Conservation (phyloP, 163 green algal genomes). For the Chlamydomonas reinhardtii region DNA sequence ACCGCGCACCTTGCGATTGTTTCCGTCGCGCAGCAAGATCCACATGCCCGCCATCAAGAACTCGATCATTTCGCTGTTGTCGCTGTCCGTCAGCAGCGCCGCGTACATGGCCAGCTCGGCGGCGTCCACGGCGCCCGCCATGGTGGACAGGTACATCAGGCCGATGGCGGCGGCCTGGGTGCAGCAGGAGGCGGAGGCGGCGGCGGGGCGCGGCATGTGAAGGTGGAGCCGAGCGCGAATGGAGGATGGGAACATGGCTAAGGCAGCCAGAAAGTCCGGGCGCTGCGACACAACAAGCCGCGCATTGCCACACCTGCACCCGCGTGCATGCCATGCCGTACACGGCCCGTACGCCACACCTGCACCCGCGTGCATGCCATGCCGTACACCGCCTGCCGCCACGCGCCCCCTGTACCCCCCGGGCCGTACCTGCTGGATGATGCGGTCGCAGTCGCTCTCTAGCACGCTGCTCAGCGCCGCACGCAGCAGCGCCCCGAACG, state of each 20-base stretch:
- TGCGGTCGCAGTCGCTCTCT: slow-evolving; percentile 68
- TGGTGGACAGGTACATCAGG: slow-evolving; percentile 85
- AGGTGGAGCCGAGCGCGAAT: too few species aligned
- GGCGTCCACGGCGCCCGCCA: slow-evolving; percentile 69
- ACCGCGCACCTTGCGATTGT: slow-evolving; percentile 66
- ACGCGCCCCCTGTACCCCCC: not conserved
- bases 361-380: too few species aligned
- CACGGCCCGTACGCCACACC: too few species aligned
- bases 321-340: too few species aligned
- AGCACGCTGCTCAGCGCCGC: slow-evolving; percentile 70
- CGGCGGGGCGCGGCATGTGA: too few species aligned
- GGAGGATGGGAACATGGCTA: too few species aligned
- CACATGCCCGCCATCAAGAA: slow-evolving; percentile 81
- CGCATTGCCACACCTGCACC: too few species aligned
- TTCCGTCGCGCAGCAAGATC: slow-evolving; percentile 79
- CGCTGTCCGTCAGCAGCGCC: slow-evolving; percentile 73
- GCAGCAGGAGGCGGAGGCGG: not conserved
- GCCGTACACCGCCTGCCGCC: not conserved
- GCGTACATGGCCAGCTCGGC: slow-evolving; percentile 77
- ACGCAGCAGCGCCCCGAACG: slow-evolving; percentile 72
- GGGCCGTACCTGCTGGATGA: slow-evolving; percentile 82
- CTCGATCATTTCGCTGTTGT: slow-evolving; percentile 78
- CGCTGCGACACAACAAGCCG: too few species aligned
- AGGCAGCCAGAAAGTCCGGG: too few species aligned
- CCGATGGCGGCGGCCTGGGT: slow-evolving; percentile 72